Evolutionary conservation across 371 early-diverging fungal genomes (phyloP).

Genomic region (Circinella minor): DNA sequence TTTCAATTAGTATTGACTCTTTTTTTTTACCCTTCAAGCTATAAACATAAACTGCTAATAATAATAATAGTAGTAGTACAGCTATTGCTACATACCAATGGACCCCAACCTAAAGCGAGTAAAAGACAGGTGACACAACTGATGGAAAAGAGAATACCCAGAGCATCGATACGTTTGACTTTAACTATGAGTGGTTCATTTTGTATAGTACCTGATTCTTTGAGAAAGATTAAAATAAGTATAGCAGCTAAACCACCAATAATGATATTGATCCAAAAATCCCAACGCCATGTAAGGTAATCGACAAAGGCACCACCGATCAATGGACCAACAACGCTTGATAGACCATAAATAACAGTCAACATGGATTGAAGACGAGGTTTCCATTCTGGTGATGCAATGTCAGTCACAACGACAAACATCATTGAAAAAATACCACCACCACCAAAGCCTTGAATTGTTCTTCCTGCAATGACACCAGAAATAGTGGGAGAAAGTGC

Average conservation of each 20-base stretch:
- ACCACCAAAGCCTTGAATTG: conserved; percentile 73
- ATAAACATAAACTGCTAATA: too few species aligned
- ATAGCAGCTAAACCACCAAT: conserved; percentile 59
- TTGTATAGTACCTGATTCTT: conserved; percentile 37
- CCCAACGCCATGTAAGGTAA: conserved; percentile 72
- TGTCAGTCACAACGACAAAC: conserved; percentile 80
- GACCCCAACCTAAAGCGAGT: conserved; percentile 57
- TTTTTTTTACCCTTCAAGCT: too few species aligned
- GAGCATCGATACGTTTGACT: conserved; percentile 64
- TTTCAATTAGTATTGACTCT: too few species aligned
- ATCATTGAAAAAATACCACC: conserved; percentile 70
- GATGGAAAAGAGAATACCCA: conserved; percentile 25
- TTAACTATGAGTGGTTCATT: conserved; percentile 49
- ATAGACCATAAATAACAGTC: conserved; percentile 68
- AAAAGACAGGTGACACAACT: conserved; percentile 39
- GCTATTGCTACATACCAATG: conserved; percentile 11
- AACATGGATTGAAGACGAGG: conserved; percentile 67
- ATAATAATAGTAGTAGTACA: too few species aligned
- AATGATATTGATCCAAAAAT: conserved; percentile 76
- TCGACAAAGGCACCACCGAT: conserved; percentile 71
- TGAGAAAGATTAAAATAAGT: conserved; percentile 52
- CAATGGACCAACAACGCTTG: conserved; percentile 74
- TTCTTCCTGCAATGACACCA: conserved; percentile 68
- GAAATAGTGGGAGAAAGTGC: conserved; percentile 15
- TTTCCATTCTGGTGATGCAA: conserved; percentile 66